These are phyloP conservation scores for Chlamydomonas incerta DNA, from an alignment of 139 green algal genomes.

Conservation along the genomic window DNA sequence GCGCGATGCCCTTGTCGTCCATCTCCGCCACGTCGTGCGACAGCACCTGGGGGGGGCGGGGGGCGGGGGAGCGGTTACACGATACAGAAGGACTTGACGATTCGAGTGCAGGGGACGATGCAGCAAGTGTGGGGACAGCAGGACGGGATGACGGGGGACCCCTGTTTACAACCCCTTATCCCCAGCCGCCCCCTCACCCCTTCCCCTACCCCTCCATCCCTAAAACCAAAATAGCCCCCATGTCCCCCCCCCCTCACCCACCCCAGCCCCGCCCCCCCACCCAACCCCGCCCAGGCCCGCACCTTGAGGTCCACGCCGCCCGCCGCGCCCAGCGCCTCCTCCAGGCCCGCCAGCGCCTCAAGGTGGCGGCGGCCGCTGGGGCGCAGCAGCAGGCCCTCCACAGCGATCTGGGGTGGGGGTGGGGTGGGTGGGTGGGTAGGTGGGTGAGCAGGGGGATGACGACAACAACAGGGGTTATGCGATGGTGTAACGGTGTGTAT, in stretches of 20 bases:
- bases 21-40: slow-evolving; percentile 14
- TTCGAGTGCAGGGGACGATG: no score
- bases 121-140: no score
- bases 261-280: background rate
- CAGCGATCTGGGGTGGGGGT: background rate
- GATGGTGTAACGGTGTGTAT: no score
- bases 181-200: background rate
- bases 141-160: no score
- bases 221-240: background rate
- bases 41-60: background rate
- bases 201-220: background rate
- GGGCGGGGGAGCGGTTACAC: no score
- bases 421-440: background rate
- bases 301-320: slow-evolving; percentile 39
- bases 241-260: background rate
- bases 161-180: no score
- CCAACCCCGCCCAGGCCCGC: background rate
- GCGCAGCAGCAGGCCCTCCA: slow-evolving; percentile 25
- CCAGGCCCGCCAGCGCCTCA: slow-evolving; percentile 1
- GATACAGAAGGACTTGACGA: no score
- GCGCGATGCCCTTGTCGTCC: slow-evolving; percentile 14
- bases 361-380: slow-evolving; percentile 11
- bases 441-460: no score
- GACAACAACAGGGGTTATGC: background rate
- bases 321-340: background rate